Percentiles rank a stretch among this genome's conserved stretches.
phyloP scores from a whole-genome alignment of 768 basidiomycete species.

The Xerocomellus amylosporus region DNA sequence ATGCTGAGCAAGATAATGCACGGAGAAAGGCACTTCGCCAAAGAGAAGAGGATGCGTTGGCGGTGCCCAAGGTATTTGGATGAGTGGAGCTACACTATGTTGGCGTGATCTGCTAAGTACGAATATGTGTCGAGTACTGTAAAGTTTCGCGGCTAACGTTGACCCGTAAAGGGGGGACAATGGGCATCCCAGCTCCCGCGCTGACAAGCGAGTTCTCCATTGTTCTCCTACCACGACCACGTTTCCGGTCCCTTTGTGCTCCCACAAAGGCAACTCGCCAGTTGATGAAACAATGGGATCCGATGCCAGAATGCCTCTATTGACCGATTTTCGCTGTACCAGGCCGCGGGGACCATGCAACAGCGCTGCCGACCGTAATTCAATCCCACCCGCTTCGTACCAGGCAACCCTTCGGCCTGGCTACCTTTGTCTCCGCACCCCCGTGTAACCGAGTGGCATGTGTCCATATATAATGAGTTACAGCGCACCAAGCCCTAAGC shows the following conservation, averaged over 20 bases:
- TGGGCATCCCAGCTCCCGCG: conserved; percentile 7
- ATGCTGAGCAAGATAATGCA: conserved; percentile 64
- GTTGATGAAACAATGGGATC: conserved; percentile 27
- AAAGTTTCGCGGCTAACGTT: background rate
- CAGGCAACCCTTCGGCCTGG: conserved; percentile 6
- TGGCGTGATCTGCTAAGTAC: background rate
- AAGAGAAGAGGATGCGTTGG: conserved; percentile 73
- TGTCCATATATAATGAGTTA: conserved; percentile 26
- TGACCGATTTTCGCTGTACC: background rate
- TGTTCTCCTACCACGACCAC: conserved; percentile 24
- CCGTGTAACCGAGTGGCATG: conserved; percentile 27
- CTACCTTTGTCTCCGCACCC: conserved; percentile 32
- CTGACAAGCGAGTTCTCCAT: conserved; percentile 28
- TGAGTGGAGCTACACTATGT: conserved; percentile 37
- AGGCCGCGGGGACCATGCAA: background rate
- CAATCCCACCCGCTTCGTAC: background rate
- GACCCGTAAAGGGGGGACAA: conserved; percentile 13
- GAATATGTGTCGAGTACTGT: background rate
- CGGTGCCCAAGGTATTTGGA: conserved; percentile 86
- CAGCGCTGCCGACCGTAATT: background rate
- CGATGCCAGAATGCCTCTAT: background rate
- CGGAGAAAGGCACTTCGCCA: conserved; percentile 61
- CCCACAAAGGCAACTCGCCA: conserved; percentile 26
- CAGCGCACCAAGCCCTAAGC: background rate
- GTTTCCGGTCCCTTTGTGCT: conserved; percentile 23